phyloP scores from a whole-genome alignment of 2,329 filamentous ascomycete genomes.

The Pseudocercospora fijiensis region DNA sequence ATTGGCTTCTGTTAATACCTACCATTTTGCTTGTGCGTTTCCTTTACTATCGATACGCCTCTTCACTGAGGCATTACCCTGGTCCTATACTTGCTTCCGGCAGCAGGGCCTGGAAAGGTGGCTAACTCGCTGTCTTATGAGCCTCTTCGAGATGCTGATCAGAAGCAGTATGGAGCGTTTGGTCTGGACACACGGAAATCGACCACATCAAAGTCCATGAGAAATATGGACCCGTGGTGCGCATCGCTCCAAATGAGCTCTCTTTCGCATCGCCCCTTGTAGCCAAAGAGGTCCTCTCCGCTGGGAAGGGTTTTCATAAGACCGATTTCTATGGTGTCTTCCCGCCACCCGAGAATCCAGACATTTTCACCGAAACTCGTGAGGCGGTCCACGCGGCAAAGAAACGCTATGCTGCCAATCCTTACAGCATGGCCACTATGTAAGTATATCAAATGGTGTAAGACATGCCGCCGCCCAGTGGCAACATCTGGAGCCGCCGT shows the following conservation, averaged over 20 bases:
- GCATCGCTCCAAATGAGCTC: constrained; percentile 36
- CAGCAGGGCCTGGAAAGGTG: constrained; percentile 35
- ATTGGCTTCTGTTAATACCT: constrained; percentile 29
- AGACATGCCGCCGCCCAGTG: too few relatives aligned
- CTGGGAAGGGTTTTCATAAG: constrained; percentile 37
- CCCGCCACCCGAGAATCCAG: constrained; percentile 57
- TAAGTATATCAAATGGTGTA: too few relatives aligned
- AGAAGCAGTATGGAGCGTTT: constrained; percentile 26
- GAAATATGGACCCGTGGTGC: constrained; percentile 33
- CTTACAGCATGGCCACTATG: constrained; percentile 57
- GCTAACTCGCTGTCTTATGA: background rate
- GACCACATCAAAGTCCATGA: constrained; percentile 32
- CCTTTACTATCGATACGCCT: constrained; percentile 34
- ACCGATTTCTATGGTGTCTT: constrained; percentile 47
- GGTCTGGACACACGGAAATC: constrained; percentile 29
- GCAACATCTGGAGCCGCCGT: too few relatives aligned
- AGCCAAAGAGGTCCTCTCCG: constrained; percentile 35
- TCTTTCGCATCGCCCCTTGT: constrained; percentile 34
- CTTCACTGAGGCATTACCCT: constrained; percentile 32
- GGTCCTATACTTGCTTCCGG: constrained; percentile 35
- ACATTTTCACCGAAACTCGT: constrained; percentile 58
- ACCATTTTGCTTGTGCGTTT: constrained; percentile 33
- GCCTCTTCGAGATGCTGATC: background rate
- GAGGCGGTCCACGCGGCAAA: constrained; percentile 57
- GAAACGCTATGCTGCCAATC: constrained; percentile 46